Conservation (phyloP, 768 basidiomycete genomes). For the Scleroderma bovista region DNA sequence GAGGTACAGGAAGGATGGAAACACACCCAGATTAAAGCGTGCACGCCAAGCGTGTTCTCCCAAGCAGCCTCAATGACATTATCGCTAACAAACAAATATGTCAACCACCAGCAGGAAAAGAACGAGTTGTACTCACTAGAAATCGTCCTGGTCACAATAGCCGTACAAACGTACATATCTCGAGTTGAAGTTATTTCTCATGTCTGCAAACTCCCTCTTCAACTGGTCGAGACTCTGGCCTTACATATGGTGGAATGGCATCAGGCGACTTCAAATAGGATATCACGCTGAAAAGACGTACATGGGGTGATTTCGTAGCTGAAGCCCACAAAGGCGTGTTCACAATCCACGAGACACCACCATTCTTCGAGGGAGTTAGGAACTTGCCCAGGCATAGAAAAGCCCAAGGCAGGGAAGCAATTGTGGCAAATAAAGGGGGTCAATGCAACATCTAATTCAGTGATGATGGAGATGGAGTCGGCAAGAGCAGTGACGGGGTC, state of each 20-base stretch:
- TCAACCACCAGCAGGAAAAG: constrained; percentile 10
- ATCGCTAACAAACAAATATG: constrained; percentile 35
- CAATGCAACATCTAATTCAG: not conserved
- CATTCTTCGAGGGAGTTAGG: constrained; percentile 44
- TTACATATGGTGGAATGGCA: constrained; percentile 19
- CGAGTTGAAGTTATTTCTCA: constrained; percentile 52
- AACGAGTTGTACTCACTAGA: constrained; percentile 27
- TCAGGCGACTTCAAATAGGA: not conserved
- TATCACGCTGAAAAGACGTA: constrained; percentile 23
- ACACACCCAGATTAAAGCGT: constrained; percentile 65
- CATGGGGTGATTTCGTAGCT: constrained; percentile 70
- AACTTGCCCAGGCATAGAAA: constrained; percentile 47
- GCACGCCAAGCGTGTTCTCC: constrained; percentile 62
- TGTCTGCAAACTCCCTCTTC: constrained; percentile 51
- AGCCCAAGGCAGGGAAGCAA: constrained; percentile 40
- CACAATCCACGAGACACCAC: constrained; percentile 61
- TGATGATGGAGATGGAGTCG: not conserved
- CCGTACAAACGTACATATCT: constrained; percentile 58
- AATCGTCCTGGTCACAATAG: constrained; percentile 33
- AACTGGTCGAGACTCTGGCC: constrained; percentile 54
- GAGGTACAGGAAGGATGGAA: not conserved
- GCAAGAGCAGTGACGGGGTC: not conserved
- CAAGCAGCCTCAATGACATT: constrained; percentile 65
- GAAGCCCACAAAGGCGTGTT: constrained; percentile 75
- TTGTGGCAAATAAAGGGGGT: not conserved